Evolutionary conservation across 208 protist genomes (phyloP).

Genomic region (Acanthamoeba healyi): DNA sequence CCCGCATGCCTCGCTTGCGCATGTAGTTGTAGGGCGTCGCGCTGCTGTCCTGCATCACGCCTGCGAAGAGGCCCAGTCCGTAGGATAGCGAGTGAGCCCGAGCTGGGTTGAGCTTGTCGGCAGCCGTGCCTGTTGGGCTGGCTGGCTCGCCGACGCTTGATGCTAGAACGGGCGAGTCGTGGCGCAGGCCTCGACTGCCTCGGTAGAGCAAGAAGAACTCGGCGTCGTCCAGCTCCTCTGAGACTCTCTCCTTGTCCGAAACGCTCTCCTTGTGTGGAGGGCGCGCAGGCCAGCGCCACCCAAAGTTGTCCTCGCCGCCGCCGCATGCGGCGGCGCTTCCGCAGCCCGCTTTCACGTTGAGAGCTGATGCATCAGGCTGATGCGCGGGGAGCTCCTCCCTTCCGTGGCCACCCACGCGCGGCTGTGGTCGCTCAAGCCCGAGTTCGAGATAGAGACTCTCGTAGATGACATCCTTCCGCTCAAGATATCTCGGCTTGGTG

Average conservation of each 20-base stretch:
- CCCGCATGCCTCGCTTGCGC: constrained; percentile 13
- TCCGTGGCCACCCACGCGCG: neutral
- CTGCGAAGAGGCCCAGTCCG: constrained; percentile 18
- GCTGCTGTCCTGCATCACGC: constrained; percentile 34
- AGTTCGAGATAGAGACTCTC: neutral
- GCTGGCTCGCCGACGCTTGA: neutral
- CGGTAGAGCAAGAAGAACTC: constrained; percentile 25
- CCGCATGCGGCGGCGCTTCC: too few species aligned
- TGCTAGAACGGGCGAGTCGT: neutral
- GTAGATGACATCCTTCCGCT: constrained; percentile 38
- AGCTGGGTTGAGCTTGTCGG: neutral
- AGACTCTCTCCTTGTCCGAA: too few species aligned
- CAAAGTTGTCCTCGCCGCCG: too few species aligned
- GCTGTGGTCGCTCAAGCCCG: neutral
- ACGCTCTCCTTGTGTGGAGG: too few species aligned
- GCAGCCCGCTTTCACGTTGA: too few species aligned
- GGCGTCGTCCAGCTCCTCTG: neutral
- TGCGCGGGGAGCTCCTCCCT: too few species aligned
- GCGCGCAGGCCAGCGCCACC: too few species aligned
- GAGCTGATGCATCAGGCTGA: too few species aligned
- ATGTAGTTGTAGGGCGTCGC: constrained; percentile 58
- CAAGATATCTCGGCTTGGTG: constrained; percentile 17
- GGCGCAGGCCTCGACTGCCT: neutral
- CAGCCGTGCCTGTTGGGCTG: neutral
- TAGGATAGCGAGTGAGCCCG: constrained; percentile 17